These are phyloP conservation scores for Reutealis trisperma DNA, from an alignment of 345 rosid species.

Conservation along the genomic window DNA sequence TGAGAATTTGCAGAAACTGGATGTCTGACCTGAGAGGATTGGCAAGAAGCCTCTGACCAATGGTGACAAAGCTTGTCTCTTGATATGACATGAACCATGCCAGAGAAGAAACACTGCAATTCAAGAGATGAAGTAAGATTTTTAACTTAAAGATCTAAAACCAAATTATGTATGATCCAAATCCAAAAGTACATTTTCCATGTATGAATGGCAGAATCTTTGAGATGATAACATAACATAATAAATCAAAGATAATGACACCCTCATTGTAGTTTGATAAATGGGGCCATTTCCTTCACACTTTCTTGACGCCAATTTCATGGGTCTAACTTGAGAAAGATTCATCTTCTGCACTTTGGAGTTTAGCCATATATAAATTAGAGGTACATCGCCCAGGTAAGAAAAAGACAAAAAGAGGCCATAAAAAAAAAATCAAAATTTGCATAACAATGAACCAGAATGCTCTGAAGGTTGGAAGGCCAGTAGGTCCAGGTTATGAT, in stretches of 20 bases:
- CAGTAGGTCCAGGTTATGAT: not conserved
- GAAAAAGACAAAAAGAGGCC: not conserved
- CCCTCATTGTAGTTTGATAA: not conserved
- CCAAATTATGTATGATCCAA: not conserved
- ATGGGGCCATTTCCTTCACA: not conserved
- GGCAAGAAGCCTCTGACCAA: conserved; percentile 92
- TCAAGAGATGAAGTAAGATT: conserved; percentile 15
- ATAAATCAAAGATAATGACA: not conserved
- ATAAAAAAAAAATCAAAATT: not conserved
- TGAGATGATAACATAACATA: not conserved
- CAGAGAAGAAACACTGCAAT: conserved; percentile 90
- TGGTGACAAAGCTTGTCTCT: conserved; percentile 95
- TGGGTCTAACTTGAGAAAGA: not conserved
- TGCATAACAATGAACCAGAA: not conserved
- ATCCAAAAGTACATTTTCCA: not conserved
- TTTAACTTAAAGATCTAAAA: conserved; percentile 1
- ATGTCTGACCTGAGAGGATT: conserved; percentile 80
- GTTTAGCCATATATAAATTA: not conserved
- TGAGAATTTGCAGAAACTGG: conserved; percentile 1
- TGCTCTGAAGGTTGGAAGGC: not conserved
- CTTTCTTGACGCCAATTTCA: not conserved
- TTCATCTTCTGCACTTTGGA: not conserved
- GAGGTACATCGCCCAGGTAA: not conserved
- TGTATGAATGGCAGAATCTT: not conserved
- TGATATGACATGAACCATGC: conserved; percentile 99